Base-by-base conservation (phyloP, 2,329 filamentous ascomycete species). In the Cryphonectria japonica region DNA sequence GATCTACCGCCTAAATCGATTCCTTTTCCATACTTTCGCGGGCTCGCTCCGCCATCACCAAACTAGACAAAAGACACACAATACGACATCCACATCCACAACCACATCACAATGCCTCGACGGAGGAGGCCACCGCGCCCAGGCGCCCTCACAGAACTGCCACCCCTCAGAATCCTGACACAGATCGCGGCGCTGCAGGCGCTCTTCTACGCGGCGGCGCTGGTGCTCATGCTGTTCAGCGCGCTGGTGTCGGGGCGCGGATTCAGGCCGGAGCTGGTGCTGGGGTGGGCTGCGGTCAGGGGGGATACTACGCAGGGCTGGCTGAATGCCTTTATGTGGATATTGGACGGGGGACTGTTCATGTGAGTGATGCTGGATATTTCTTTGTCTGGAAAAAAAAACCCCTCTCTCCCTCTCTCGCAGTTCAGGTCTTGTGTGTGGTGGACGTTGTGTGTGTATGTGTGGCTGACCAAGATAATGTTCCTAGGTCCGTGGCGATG, bases 401-500 rank as follows among this genome's bases (percentile, higher is more conserved):
- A n/a, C 34, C 16, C 16, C 8, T 3, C n/a, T 63, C 34, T 41
- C 32, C 4, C 16, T 34, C 6, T n/a, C 7, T 41, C 5, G n/a
- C n/a, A n/a, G n/a, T n/a, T n/a, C 37, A 11, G 37, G 9, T 39
- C 2, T 39, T 39, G 37, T 39, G 26, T 29, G 57, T 60, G n/a
- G 22, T 57, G 54, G 9, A 11, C 8, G 29, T 2, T 43, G 22
- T 6, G 43, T 52, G 57, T 29, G 5, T 29, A 7, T 57, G 46
- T 52, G 26, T 64, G 22, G 54, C 67, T 70, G 62, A 39, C 34
- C 46, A 19, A 11, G 29, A 62, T 16, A 32, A 11, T 39, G 37
- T 4, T 66, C 29, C 71, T 78, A 98, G 95, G 79, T 89, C 93
- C 59, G 89, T 97, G 71, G 92, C 94, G 59, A 91, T 98, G 71